phyloP scores from a whole-genome alignment of 768 basidiomycete genomes.

The Lactarius akahatsu region DNA sequence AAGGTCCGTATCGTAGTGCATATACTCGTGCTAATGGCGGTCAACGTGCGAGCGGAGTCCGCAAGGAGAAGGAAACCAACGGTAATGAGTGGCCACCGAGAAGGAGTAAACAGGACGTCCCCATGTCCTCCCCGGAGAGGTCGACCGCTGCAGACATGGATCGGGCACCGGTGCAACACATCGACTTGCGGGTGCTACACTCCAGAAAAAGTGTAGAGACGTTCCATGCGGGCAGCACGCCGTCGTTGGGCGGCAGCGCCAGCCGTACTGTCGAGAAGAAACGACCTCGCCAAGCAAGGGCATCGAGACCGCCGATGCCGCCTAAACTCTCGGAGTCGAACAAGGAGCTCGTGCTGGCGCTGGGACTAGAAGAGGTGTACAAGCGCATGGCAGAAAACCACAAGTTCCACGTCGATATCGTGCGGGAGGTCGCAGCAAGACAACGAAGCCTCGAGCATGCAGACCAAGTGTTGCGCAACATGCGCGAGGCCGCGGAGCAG shows the following conservation, averaged over 20 bases:
- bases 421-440: constrained; percentile 40
- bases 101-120: neutral
- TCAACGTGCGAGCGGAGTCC: constrained; percentile 18
- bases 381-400: constrained; percentile 47
- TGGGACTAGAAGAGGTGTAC: constrained; percentile 39
- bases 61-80: constrained; percentile 10
- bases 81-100: constrained; percentile 15
- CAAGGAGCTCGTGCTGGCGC: constrained; percentile 29
- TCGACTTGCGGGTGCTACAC: constrained; percentile 19
- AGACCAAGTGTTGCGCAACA: constrained; percentile 41
- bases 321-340: constrained; percentile 28
- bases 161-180: constrained; percentile 20
- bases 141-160: neutral
- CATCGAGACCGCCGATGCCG: constrained; percentile 8
- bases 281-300: constrained; percentile 3
- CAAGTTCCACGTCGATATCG: constrained; percentile 43
- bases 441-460: constrained; percentile 40
- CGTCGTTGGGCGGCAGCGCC: constrained; percentile 12
- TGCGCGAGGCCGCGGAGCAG: constrained; percentile 41
- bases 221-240: constrained; percentile 5
- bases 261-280: constrained; percentile 12
- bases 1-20: constrained; percentile 32
- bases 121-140: neutral
- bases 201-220: constrained; percentile 5
- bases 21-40: constrained; percentile 29